A percentile compares a stretch with the other conserved stretches of the same genome.
Conservation (phyloP, 805 yeast genomes). For the Wilhelminamyces savonicus region DNA sequence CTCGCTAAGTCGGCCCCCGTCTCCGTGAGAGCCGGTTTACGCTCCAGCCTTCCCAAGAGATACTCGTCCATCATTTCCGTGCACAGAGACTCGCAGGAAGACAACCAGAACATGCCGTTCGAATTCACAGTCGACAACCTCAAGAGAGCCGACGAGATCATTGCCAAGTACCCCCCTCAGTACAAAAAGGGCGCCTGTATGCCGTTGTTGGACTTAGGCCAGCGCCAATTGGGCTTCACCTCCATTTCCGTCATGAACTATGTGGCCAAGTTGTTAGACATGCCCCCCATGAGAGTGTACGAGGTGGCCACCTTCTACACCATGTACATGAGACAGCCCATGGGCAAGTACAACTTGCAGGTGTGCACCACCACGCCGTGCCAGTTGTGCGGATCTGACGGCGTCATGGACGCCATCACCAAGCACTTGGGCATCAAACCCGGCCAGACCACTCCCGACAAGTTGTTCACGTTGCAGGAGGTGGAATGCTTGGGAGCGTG, state of each 20-base stretch:
- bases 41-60: constrained; percentile 16
- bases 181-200: constrained; percentile 83
- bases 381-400: constrained; percentile 77
- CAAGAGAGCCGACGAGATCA: constrained; percentile 63
- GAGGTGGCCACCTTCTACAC: constrained; percentile 91
- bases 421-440: constrained; percentile 58
- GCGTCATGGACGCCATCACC: constrained; percentile 65
- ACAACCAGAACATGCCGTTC: constrained; percentile 64
- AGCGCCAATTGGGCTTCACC: constrained; percentile 81
- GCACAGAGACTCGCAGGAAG: constrained; percentile 66
- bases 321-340: constrained; percentile 81
- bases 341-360: constrained; percentile 80
- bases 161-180: constrained; percentile 78
- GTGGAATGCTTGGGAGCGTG: constrained; percentile 92
- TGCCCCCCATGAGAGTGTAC: constrained; percentile 93
- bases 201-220: constrained; percentile 84
- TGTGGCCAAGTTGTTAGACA: constrained; percentile 75
- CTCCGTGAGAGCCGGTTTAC: too few species aligned
- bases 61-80: constrained; percentile 44
- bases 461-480: constrained; percentile 73
- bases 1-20: too few species aligned
- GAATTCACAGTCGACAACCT: constrained; percentile 63
- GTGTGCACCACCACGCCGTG: constrained; percentile 90
- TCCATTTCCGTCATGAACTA: constrained; percentile 86
- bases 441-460: constrained; percentile 73